A percentile compares a stretch with the other conserved stretches of the same genome.
Conservation (phyloP, 2,329 filamentous ascomycete species). For the Raffaelea albimanens region DNA sequence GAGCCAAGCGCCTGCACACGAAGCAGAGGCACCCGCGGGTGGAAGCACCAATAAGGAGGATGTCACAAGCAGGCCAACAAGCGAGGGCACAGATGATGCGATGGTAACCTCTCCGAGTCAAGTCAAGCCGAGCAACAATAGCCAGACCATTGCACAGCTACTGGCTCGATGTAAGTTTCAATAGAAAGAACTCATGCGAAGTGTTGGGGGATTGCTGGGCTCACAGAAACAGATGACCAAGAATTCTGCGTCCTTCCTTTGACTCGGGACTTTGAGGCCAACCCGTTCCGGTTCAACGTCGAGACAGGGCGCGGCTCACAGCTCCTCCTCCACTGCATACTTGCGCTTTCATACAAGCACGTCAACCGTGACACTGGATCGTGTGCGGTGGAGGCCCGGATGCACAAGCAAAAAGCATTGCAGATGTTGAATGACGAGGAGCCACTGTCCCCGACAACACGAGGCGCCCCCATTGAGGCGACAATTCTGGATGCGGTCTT, state of each 20-base stretch:
- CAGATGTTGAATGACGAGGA: constrained; percentile 15
- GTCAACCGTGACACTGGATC: constrained; percentile 18
- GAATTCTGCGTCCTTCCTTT: constrained; percentile 24
- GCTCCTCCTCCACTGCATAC: constrained; percentile 22
- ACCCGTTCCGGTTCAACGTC: constrained; percentile 21
- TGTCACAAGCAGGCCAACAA: background rate
- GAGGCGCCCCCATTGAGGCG: no score
- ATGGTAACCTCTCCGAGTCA: no score
- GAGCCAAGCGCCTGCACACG: background rate
- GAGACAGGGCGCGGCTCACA: constrained; percentile 15
- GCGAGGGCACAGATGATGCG: no score
- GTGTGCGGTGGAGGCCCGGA: constrained; percentile 14
- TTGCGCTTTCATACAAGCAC: constrained; percentile 21
- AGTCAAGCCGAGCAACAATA: background rate
- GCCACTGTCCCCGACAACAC: no score
- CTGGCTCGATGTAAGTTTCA: background rate
- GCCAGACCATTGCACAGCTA: background rate
- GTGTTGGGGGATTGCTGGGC: no score
- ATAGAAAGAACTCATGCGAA: no score
- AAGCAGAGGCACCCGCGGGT: background rate
- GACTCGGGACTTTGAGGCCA: constrained; percentile 20
- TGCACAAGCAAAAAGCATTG: constrained; percentile 16
- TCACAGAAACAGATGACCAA: constrained; percentile 18
- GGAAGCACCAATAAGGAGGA: background rate
- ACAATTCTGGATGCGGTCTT: constrained; percentile 19